A percentile compares a stretch with the other conserved stretches of the same genome.
Evolutionary conservation across 2,329 filamentous ascomycete genomes (phyloP).

Genomic region (Lasiodiplodia hormozganensis): DNA sequence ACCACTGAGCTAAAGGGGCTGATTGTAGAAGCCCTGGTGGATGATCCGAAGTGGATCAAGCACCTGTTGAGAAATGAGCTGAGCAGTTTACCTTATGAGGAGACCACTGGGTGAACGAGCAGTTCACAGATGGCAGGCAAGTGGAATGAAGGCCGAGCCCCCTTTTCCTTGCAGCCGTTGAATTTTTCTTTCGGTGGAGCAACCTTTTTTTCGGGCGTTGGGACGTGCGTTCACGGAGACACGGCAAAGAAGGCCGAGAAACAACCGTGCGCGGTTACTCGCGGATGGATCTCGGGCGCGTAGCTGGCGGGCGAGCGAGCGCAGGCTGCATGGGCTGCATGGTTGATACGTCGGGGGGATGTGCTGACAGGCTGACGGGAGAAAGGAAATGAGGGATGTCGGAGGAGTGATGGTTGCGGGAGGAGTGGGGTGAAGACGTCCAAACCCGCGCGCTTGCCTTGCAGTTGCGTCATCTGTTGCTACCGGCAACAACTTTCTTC

Average conservation of each 20-base stretch:
- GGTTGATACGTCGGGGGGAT: neutral
- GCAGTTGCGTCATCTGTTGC: neutral
- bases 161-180: neutral
- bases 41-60: neutral
- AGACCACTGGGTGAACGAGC: no score
- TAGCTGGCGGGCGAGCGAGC: neutral
- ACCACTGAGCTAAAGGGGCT: conserved; percentile 30
- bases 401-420: neutral
- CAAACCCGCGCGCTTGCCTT: neutral
- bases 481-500: neutral
- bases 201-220: neutral
- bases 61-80: neutral
- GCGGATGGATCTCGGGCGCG: neutral
- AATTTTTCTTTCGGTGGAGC: neutral
- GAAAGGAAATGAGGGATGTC: neutral
- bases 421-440: neutral
- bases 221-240: neutral
- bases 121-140: neutral
- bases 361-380: neutral
- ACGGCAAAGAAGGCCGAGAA: neutral
- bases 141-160: neutral
- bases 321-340: neutral
- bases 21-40: neutral
- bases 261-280: neutral
- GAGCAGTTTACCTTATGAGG: neutral